Base-by-base conservation (phyloP, 2,329 filamentous ascomycete species). In the Periglandula ipomoeae region DNA sequence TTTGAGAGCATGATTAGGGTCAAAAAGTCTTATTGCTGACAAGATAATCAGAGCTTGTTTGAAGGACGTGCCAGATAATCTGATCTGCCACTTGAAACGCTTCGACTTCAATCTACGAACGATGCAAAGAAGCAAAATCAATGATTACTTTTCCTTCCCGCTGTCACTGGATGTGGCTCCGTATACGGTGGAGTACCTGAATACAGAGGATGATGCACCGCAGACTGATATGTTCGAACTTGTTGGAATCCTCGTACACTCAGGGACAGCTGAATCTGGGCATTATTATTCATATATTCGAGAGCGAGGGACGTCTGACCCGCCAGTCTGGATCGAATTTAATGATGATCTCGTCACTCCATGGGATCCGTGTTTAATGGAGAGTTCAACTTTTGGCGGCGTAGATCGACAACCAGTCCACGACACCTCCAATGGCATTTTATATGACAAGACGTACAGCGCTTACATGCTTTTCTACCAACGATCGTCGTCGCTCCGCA, bases 381-480 rank as follows among this genome's bases (percentile, higher is more conserved):
- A 87, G 51, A 75, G 76, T 47, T 79, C 84, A 38, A 93, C 90
- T 57, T 95, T 89, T 68, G 87, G 87, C n/a, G 87, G 87, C 1
- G 61, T 70, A 4, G 82, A 85, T 50, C 44, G 27, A 3, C 75
- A 75, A 50, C 55, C 69, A 51, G 58, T 74, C 53, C 69, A 72
- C 58, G 69, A 76, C 52, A 60, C 58, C 8, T 26, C 45, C 44
- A 66, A 70, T 57, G 68, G 70, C 51, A 62, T 72, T 17, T 56
- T 71, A 0, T 81, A 76, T 54, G 79, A 83, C 58, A 91, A 90
- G 65, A 77, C 79, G 4, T 84, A 84, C 72, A 97, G 89, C 63
- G 93, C 91, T 11, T 98, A 98, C 65, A 97, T 98, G 87, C 76
- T 98, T 8, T 97, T 98, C 65, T 98, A 98, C 64, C 87, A 96